Evolutionary conservation across 1,284 basidiomycete species (phyloP).

Genomic region (Heterobasidion annosum): DNA sequence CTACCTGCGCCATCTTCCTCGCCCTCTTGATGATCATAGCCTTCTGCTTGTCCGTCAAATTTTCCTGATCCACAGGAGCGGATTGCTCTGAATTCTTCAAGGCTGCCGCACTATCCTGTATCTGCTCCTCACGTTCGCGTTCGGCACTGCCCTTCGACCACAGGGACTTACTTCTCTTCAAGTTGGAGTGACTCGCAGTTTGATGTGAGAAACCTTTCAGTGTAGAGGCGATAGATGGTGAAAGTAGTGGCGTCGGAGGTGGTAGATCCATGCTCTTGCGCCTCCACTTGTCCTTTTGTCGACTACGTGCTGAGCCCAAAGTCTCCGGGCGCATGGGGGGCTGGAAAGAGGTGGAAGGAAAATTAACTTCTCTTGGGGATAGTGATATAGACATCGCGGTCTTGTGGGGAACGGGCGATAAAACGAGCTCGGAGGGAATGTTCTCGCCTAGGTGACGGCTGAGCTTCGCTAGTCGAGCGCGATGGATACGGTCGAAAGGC

Average conservation of each 20-base stretch:
- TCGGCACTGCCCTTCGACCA: conserved; percentile 6
- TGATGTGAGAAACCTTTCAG: neutral
- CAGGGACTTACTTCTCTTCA: conserved; percentile 6
- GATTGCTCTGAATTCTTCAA: conserved; percentile 4
- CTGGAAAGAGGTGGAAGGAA: neutral
- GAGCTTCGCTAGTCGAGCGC: conserved; percentile 29
- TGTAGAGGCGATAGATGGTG: neutral
- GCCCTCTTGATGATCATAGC: conserved; percentile 32
- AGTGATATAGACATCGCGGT: neutral
- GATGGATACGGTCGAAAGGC: conserved; percentile 9
- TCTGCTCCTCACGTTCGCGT: neutral
- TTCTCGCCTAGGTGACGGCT: conserved; percentile 29
- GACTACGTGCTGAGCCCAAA: neutral
- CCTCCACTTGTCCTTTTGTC: neutral
- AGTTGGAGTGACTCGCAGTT: neutral
- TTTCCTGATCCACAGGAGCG: neutral
- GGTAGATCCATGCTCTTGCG: conserved; percentile 4
- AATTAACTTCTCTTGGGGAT: too few species aligned
- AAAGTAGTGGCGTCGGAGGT: neutral
- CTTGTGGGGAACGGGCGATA: neutral
- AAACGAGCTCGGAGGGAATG: conserved; percentile 25
- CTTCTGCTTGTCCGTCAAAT: conserved; percentile 24
- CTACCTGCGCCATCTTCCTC: conserved; percentile 39
- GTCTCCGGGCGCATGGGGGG: neutral
- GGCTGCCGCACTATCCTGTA: neutral